Conservation (phyloP, 2,329 filamentous ascomycete genomes). For the Fusarium sp. region DNA sequence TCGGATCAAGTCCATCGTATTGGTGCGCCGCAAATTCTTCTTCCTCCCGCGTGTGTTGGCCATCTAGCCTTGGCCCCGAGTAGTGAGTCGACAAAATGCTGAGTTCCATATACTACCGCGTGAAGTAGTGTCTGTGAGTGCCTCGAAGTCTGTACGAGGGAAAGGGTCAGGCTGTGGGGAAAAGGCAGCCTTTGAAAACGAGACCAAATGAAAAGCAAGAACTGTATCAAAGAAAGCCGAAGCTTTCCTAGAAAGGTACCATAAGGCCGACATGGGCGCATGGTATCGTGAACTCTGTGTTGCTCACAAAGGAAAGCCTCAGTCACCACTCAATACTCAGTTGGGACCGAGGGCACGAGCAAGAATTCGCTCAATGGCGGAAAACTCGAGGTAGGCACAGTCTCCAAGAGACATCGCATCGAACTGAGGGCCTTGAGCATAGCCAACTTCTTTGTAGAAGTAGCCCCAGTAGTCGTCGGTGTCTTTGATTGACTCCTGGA, state of each 20-base stretch:
- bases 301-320: neutral
- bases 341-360: slow-evolving; percentile 51
- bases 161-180: slow-evolving; percentile 8
- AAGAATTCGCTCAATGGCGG: slow-evolving; percentile 62
- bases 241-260: neutral
- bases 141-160: slow-evolving; percentile 11
- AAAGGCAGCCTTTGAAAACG: slow-evolving; percentile 6
- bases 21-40: slow-evolving; percentile 29
- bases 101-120: slow-evolving; percentile 8
- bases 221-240: neutral
- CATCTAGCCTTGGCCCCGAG: slow-evolving; percentile 32
- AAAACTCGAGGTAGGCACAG: slow-evolving; percentile 59
- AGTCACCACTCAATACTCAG: slow-evolving; percentile 4
- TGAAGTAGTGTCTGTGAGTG: slow-evolving; percentile 16
- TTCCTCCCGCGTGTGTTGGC: slow-evolving; percentile 12
- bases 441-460: slow-evolving; percentile 61
- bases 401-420: slow-evolving; percentile 62
- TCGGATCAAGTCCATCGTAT: slow-evolving; percentile 20
- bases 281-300: neutral
- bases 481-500: slow-evolving; percentile 48
- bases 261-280: neutral
- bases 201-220: neutral
- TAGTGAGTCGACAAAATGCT: slow-evolving; percentile 29
- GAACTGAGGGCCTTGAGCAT: slow-evolving; percentile 55
- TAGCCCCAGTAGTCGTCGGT: slow-evolving; percentile 64